Conservation (phyloP, 208 protist genomes). For the Crithidia acanthocephali region DNA sequence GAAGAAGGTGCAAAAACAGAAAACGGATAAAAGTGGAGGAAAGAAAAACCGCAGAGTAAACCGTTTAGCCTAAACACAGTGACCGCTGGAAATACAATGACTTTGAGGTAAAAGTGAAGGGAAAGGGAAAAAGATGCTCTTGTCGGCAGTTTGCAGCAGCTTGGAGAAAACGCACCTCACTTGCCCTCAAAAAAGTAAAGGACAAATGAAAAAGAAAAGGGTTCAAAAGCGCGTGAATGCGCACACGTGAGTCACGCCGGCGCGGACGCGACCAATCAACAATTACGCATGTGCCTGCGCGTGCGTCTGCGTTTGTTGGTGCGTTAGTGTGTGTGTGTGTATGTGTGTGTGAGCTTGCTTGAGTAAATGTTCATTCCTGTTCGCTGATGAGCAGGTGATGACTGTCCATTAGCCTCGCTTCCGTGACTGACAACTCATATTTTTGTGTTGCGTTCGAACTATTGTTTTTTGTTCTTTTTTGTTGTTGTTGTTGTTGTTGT, state of each 20-base stretch:
- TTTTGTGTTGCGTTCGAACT: too few species aligned
- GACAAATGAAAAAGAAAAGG: not conserved
- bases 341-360: not conserved
- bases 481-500: too few species aligned
- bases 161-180: slow-evolving; percentile 7
- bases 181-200: too few species aligned
- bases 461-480: too few species aligned
- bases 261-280: not conserved
- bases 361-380: not conserved
- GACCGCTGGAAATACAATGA: slow-evolving; percentile 1
- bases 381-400: too few species aligned
- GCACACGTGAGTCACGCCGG: not conserved
- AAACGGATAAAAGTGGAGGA: slow-evolving; percentile 16
- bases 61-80: not conserved
- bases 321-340: not conserved
- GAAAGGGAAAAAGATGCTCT: slow-evolving; percentile 9
- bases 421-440: too few species aligned
- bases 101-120: not conserved
- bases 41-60: slow-evolving; percentile 14
- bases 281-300: not conserved
- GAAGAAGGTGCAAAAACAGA: slow-evolving; percentile 16
- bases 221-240: not conserved
- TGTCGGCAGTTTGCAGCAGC: slow-evolving; percentile 15
- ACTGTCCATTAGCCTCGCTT: too few species aligned
- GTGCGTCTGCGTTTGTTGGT: not conserved